Base-by-base conservation (phyloP, 1,284 basidiomycete genomes). In the Polyporus tsugae region DNA sequence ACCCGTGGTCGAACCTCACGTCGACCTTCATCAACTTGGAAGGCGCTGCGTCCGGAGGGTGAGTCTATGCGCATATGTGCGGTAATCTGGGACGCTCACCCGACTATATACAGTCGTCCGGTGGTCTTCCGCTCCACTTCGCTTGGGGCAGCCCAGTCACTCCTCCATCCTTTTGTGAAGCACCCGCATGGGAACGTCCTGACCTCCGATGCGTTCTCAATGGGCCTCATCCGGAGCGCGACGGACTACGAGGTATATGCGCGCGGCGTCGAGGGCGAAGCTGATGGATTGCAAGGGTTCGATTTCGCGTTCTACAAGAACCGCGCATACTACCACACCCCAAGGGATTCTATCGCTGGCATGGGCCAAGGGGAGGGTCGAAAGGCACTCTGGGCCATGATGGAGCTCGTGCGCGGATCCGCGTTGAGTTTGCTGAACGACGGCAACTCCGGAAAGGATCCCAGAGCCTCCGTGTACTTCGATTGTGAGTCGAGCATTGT, bases 31-130 rank as follows among this genome's bases (percentile, higher is more conserved):
- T 95, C 57, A 95, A 94, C 73, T 84, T 94, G 15, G 93, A 95
- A 78, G 93, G 93, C 5, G 92, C 93, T 10, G 87, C 90, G n/a
- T 84, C 90, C 1, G 93, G 92, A 74, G 92, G 93, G 90, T 92
- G 74, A 67, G 86, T 78, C 80, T 82, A 46, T 35, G 36, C 55
- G 25, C 19, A n/a, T 2, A n/a, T 6, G 15, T 39, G 17, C 1
- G 2, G 7, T 19, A 22, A 44, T 5, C 53, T 53, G 11, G 7
- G 19, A 9, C 22, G 33, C 13, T 35, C 11, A 38, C 35, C 2
- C 25, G 19, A 5, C 4, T 35, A 17, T 33, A 35, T 36, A 33
- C 33, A 76, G 75, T 10, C 89, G 89, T 2, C 91, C 91, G 3
- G 80, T 91, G 19, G 81, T 92, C 41, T 91, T 93, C 78, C 87